Evolutionary conservation across 164 flowering plant genomes (phyloP).

Genomic region (Aristolochia fimbriata): DNA sequence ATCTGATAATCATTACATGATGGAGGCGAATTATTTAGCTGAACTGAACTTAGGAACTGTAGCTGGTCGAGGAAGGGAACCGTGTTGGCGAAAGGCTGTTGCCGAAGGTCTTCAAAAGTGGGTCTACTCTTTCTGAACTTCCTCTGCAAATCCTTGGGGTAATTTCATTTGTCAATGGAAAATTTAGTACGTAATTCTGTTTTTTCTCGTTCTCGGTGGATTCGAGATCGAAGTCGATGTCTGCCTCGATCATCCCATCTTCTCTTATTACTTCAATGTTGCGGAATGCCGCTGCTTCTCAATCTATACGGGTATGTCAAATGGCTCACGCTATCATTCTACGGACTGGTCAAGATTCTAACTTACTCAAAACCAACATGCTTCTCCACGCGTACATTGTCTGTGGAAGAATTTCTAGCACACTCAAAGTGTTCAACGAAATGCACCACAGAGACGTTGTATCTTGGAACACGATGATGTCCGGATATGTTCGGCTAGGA

Average conservation of each 20-base stretch:
- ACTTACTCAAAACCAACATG: slow-evolving; percentile 10
- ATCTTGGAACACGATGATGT: slow-evolving; percentile 21
- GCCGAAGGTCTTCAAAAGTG: too few species aligned
- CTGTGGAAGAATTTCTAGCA: slow-evolving; percentile 1
- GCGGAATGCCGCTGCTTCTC: slow-evolving; percentile 11
- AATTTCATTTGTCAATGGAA: too few species aligned
- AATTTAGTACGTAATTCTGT: too few species aligned
- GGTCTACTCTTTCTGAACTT: too few species aligned
- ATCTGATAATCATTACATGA: too few species aligned
- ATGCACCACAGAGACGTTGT: slow-evolving; percentile 19
- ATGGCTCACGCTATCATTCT: slow-evolving; percentile 14
- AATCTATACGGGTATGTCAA: slow-evolving; percentile 6
- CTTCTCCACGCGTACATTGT: slow-evolving; percentile 11
- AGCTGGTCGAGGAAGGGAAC: too few species aligned
- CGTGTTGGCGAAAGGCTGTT: too few species aligned
- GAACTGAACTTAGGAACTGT: too few species aligned
- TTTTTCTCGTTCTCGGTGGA: too few species aligned
- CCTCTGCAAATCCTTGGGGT: too few species aligned
- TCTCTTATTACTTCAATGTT: slow-evolving; percentile 10
- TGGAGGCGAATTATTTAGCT: too few species aligned
- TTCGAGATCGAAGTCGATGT: not conserved
- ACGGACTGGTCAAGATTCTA: slow-evolving; percentile 11
- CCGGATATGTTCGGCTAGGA: slow-evolving; percentile 13
- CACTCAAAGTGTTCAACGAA: slow-evolving; percentile 13
- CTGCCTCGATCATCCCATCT: slow-evolving; percentile 4